phyloP scores from a whole-genome alignment of 441 rosid species.

The Adansonia grandidieri region DNA sequence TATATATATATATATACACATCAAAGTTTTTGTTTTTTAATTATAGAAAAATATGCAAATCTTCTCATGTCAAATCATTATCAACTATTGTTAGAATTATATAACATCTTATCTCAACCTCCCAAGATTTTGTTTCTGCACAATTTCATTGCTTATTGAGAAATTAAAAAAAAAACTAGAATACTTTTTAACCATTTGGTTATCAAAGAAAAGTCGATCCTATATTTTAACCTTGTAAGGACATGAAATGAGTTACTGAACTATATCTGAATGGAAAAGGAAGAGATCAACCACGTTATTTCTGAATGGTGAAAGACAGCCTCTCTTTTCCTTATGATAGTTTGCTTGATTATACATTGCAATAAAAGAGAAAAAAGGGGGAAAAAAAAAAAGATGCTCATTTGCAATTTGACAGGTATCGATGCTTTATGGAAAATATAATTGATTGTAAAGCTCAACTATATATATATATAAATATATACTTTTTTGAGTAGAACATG shows the following conservation, averaged over 20 bases:
- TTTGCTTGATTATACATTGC: not conserved
- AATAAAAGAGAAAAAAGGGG: not conserved
- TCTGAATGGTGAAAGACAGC: not conserved
- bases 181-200: not conserved
- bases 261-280: not conserved
- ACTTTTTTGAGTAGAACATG: conserved; percentile 26
- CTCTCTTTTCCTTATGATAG: not conserved
- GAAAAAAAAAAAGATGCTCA: not conserved
- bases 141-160: not conserved
- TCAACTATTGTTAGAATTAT: not conserved
- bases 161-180: not conserved
- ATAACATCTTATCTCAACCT: not conserved
- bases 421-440: not conserved
- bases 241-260: conserved; percentile 5
- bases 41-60: conserved; percentile 1
- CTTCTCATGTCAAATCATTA: conserved; percentile 17
- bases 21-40: too few relatives aligned
- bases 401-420: conserved; percentile 18
- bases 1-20: too few relatives aligned
- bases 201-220: not conserved
- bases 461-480: not conserved
- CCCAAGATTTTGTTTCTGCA: not conserved
- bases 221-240: not conserved
- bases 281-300: not conserved
- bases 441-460: conserved; percentile 24